These are phyloP conservation scores for Sordariomycetes sp. DNA, from an alignment of 2,329 filamentous ascomycete species.

Conservation along the genomic window DNA sequence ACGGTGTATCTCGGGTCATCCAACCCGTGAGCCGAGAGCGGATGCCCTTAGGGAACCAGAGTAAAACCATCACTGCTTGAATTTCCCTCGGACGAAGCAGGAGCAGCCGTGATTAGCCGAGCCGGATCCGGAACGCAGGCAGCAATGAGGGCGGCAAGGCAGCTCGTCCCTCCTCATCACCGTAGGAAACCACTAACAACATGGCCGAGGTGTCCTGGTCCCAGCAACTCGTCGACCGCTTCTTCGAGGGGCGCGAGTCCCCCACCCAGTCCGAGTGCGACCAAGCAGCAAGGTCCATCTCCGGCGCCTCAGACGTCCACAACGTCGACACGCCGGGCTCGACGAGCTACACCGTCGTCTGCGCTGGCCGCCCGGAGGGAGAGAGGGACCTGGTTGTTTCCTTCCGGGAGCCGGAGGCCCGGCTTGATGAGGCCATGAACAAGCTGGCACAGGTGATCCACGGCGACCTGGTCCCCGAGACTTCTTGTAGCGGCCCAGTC, in stretches of 20 bases:
- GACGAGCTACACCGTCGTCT: conserved; percentile 17
- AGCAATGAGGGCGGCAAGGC: too few species aligned
- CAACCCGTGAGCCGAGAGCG: too few species aligned
- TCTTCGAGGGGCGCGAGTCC: conserved; percentile 9
- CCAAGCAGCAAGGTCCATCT: conserved; percentile 11
- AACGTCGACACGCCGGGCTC: conserved; percentile 15
- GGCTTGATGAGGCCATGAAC: conserved; percentile 1
- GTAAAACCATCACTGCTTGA: too few species aligned
- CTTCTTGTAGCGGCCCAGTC: too few species aligned
- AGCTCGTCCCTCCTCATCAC: too few species aligned
- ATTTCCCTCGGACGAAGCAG: too few species aligned
- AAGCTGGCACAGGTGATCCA: conserved; percentile 15
- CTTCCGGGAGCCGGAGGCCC: background rate
- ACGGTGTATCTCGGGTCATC: too few species aligned
- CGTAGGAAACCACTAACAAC: background rate
- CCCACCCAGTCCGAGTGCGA: conserved; percentile 14
- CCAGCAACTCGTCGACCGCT: background rate
- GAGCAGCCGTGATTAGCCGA: too few species aligned
- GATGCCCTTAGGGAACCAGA: too few species aligned
- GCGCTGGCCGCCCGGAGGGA: conserved; percentile 8
- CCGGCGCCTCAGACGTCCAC: conserved; percentile 10
- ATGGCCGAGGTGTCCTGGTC: background rate
- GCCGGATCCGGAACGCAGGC: too few species aligned
- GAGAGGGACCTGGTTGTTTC: conserved; percentile 2
- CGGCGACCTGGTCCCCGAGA: conserved; percentile 14